Evolutionary conservation across 2,329 filamentous ascomycete species (phyloP).

Genomic region (Fusarium compactum): DNA sequence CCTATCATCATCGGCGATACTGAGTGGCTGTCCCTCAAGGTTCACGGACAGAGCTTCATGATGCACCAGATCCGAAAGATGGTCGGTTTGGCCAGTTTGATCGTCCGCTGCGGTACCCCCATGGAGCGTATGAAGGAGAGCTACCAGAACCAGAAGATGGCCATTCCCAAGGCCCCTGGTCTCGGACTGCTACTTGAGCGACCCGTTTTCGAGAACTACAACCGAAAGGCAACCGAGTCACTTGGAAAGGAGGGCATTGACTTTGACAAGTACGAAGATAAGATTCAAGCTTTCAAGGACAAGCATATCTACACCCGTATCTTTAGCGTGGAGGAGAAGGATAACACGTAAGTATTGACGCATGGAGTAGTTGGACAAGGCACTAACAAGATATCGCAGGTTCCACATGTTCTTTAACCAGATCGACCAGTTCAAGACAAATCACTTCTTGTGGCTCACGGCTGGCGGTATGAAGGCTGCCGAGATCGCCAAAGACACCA

Average conservation of each 20-base stretch:
- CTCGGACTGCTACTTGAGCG: conserved; percentile 89
- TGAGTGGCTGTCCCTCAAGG: conserved; percentile 94
- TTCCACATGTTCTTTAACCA: conserved; percentile 85
- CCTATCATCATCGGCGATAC: conserved; percentile 91
- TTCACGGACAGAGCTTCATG: conserved; percentile 99
- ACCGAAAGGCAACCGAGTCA: conserved; percentile 74
- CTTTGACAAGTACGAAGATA: conserved; percentile 80
- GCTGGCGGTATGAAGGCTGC: conserved; percentile 75
- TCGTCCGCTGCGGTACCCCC: conserved; percentile 86
- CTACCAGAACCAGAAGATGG: conserved; percentile 78
- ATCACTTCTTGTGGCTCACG: conserved; percentile 81
- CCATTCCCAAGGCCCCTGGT: conserved; percentile 93
- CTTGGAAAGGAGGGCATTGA: conserved; percentile 77
- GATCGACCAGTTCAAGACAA: conserved; percentile 78
- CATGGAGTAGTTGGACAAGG: background rate
- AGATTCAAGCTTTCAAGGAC: conserved; percentile 91
- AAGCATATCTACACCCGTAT: conserved; percentile 92
- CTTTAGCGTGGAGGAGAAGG: conserved; percentile 88
- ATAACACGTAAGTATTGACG: conserved; percentile 77
- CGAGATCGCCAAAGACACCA: conserved; percentile 52
- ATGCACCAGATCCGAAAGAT: conserved; percentile 99
- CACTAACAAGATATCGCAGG: conserved; percentile 55
- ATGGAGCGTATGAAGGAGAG: conserved; percentile 77
- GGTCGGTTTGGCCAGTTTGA: conserved; percentile 90
- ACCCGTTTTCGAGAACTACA: conserved; percentile 92